These are phyloP conservation scores for Alternaria triticina DNA, from an alignment of 2,329 filamentous ascomycete species.

Conservation along the genomic window DNA sequence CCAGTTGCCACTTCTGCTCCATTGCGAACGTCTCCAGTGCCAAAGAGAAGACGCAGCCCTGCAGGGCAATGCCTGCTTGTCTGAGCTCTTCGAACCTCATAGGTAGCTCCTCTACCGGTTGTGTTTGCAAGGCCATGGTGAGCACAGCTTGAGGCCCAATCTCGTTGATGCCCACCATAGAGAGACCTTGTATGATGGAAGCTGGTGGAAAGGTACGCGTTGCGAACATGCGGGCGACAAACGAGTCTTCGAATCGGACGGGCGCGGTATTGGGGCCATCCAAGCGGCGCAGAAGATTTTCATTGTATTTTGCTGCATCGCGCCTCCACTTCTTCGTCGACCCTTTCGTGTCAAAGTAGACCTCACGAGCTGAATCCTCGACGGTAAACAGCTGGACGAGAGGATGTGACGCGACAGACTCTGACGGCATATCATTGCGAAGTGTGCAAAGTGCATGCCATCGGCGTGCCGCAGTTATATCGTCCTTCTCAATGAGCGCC, in stretches of 20 bases:
- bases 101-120: slow-evolving; percentile 62
- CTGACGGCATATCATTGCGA: slow-evolving; percentile 48
- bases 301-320: slow-evolving; percentile 27
- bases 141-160: slow-evolving; percentile 81
- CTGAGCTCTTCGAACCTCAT: slow-evolving; percentile 67
- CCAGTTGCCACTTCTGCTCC: slow-evolving; percentile 60
- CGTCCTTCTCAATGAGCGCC: slow-evolving; percentile 33
- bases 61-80: slow-evolving; percentile 67
- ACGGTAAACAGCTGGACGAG: slow-evolving; percentile 38
- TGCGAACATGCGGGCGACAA: slow-evolving; percentile 84
- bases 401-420: slow-evolving; percentile 37
- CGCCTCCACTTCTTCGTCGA: slow-evolving; percentile 9
- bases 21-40: slow-evolving; percentile 69
- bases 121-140: slow-evolving; percentile 73
- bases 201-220: slow-evolving; percentile 75
- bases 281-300: slow-evolving; percentile 43
- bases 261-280: slow-evolving; percentile 52
- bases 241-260: slow-evolving; percentile 62
- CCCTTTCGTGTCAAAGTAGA: slow-evolving; percentile 6
- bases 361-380: slow-evolving; percentile 21
- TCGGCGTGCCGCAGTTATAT: slow-evolving; percentile 33
- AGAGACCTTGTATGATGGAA: slow-evolving; percentile 72
- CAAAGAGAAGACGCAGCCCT: slow-evolving; percentile 68
- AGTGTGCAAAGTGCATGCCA: slow-evolving; percentile 52
- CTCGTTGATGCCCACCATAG: slow-evolving; percentile 71